Evolutionary conservation across 352 stramenopile genomes (phyloP).

Genomic region (Phytophthora litchii): DNA sequence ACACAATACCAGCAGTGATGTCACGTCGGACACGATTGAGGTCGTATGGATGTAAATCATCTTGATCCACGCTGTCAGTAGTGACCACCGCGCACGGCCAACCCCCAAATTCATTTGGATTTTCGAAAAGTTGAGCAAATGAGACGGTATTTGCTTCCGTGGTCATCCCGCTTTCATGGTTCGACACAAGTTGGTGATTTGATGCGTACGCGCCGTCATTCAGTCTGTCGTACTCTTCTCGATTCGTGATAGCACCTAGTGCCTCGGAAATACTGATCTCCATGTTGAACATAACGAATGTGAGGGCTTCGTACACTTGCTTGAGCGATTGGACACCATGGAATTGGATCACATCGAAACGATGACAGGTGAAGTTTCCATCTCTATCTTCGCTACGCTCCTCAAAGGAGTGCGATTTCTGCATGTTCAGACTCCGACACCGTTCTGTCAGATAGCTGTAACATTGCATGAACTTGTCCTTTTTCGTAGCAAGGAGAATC

Average conservation of each 20-base stretch:
- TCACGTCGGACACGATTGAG: constrained; percentile 35
- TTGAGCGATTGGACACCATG: constrained; percentile 29
- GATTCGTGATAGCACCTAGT: constrained; percentile 41
- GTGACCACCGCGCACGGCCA: constrained; percentile 23
- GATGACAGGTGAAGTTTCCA: constrained; percentile 22
- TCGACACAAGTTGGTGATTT: constrained; percentile 41
- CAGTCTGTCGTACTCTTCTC: constrained; percentile 38
- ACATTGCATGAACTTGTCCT: constrained; percentile 21
- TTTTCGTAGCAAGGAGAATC: constrained; percentile 32
- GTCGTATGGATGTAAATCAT: constrained; percentile 46
- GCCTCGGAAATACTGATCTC: constrained; percentile 51
- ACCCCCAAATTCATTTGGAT: not conserved
- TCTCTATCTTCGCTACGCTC: constrained; percentile 6
- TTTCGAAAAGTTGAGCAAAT: constrained; percentile 19
- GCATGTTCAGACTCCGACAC: constrained; percentile 32
- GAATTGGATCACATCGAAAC: constrained; percentile 42
- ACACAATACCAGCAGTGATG: constrained; percentile 27
- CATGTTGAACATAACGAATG: constrained; percentile 43
- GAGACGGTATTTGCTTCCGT: constrained; percentile 1
- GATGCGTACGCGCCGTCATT: constrained; percentile 26
- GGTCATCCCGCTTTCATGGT: constrained; percentile 1
- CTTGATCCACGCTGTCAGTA: constrained; percentile 39
- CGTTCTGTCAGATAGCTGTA: constrained; percentile 40
- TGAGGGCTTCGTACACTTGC: constrained; percentile 48
- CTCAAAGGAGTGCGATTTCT: constrained; percentile 25